Evolutionary conservation across 495 filamentous ascomycete species (phyloP).

Genomic region (Saxophila tyrrhenica): DNA sequence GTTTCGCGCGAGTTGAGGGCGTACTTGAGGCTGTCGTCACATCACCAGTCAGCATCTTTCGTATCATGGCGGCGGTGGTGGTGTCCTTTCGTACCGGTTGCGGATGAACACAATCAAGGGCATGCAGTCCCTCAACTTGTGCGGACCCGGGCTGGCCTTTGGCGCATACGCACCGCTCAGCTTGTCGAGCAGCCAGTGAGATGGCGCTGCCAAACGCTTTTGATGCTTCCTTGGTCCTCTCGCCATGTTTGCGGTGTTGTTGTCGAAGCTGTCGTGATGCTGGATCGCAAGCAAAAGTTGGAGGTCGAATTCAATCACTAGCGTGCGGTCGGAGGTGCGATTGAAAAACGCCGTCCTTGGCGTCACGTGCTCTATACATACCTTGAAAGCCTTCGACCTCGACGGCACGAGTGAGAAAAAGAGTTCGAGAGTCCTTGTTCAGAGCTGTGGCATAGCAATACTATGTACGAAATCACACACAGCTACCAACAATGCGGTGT

Average conservation of each 20-base stretch:
- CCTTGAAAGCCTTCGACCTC: too few relatives aligned
- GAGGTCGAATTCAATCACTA: background rate
- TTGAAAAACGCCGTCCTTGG: background rate
- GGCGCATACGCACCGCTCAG: constrained; percentile 95
- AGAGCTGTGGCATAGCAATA: too few relatives aligned
- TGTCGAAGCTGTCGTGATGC: background rate
- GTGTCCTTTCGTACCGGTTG: constrained; percentile 51
- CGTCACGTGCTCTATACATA: background rate
- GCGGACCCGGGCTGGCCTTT: constrained; percentile 89
- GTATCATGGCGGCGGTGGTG: background rate
- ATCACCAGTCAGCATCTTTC: constrained; percentile 3
- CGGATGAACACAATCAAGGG: constrained; percentile 98
- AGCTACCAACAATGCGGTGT: too few relatives aligned
- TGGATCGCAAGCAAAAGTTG: background rate
- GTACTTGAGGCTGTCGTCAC: constrained; percentile 73
- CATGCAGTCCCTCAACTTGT: constrained; percentile 98
- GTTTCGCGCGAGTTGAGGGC: constrained; percentile 95
- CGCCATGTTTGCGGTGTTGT: constrained; percentile 41
- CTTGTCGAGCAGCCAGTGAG: constrained; percentile 99
- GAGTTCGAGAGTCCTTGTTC: too few relatives aligned
- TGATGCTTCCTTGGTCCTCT: constrained; percentile 93
- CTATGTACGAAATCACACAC: too few relatives aligned
- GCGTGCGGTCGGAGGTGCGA: background rate
- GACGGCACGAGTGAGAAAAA: too few relatives aligned
- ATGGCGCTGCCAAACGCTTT: constrained; percentile 96